These are phyloP conservation scores for Leptographium flavum DNA, from an alignment of 2,329 filamentous ascomycete species.

Conservation along the genomic window DNA sequence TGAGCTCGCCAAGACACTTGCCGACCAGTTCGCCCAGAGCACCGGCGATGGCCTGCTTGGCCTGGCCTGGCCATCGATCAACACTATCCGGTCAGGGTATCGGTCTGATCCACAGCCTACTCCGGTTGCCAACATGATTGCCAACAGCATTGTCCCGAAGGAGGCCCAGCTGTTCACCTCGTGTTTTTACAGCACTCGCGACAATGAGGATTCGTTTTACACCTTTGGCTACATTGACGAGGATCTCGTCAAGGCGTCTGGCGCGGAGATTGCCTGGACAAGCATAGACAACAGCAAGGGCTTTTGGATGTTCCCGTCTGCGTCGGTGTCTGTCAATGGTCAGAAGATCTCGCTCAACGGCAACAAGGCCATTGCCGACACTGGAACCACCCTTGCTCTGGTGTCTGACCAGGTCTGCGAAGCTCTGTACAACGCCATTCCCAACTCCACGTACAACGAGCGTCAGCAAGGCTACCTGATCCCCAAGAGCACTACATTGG, in stretches of 20 bases:
- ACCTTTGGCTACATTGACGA: slow-evolving; percentile 61
- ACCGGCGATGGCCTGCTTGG: slow-evolving; percentile 52
- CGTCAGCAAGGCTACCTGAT: slow-evolving; percentile 49
- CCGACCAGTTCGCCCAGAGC: slow-evolving; percentile 38
- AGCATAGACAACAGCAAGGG: slow-evolving; percentile 46
- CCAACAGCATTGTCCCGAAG: slow-evolving; percentile 28
- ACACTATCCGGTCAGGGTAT: slow-evolving; percentile 34
- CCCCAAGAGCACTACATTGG: slow-evolving; percentile 34
- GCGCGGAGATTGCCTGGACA: slow-evolving; percentile 42
- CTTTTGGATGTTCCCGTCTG: slow-evolving; percentile 53
- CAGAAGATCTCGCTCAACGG: slow-evolving; percentile 30
- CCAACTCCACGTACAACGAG: slow-evolving; percentile 41
- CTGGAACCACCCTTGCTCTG: slow-evolving; percentile 54
- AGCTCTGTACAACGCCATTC: slow-evolving; percentile 49
- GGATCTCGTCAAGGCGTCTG: slow-evolving; percentile 38
- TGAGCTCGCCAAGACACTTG: slow-evolving; percentile 47
- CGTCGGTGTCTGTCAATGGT: slow-evolving; percentile 42
- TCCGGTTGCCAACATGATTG: slow-evolving; percentile 56
- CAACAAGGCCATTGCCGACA: slow-evolving; percentile 58
- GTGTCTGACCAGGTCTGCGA: slow-evolving; percentile 46
- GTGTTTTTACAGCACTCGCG: slow-evolving; percentile 43
- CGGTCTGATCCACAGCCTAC: slow-evolving; percentile 39
- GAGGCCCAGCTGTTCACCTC: slow-evolving; percentile 47
- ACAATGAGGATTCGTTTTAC: slow-evolving; percentile 46
- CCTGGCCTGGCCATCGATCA: slow-evolving; percentile 50